Percentiles rank a stretch among this genome's conserved stretches.
phyloP scores from a whole-genome alignment of 805 yeast species.

The Yamadazyma phyllophila region DNA sequence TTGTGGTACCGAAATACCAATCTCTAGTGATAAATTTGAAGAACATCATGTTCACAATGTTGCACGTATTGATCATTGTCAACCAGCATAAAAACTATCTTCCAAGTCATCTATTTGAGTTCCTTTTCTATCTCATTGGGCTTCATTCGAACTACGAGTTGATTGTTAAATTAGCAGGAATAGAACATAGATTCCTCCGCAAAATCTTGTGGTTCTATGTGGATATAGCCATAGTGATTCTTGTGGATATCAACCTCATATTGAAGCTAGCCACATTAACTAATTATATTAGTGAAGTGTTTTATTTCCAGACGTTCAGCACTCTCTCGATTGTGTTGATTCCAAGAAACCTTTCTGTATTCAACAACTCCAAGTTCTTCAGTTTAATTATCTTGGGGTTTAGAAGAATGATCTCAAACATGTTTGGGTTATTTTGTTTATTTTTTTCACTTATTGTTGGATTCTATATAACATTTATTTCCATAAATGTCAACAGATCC shows the following conservation, averaged over 20 bases:
- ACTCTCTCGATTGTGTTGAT: conserved; percentile 47
- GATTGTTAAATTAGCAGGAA: conserved; percentile 39
- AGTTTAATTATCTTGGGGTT: conserved; percentile 51
- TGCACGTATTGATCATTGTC: conserved; percentile 23
- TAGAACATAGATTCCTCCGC: conserved; percentile 45
- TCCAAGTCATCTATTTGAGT: conserved; percentile 23
- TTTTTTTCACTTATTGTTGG: conserved; percentile 52
- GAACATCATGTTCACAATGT: conserved; percentile 20
- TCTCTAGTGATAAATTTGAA: conserved; percentile 38
- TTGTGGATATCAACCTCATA: conserved; percentile 35
- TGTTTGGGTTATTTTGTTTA: conserved; percentile 47
- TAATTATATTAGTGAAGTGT: conserved; percentile 13
- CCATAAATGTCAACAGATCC: conserved; percentile 42
- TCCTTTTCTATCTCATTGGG: conserved; percentile 43
- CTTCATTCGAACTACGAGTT: conserved; percentile 49
- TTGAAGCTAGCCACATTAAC: conserved; percentile 19
- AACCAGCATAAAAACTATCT: conserved; percentile 21
- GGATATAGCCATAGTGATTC: conserved; percentile 40
- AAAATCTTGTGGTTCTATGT: conserved; percentile 54
- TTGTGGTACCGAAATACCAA: conserved; percentile 41
- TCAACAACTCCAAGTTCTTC: conserved; percentile 52
- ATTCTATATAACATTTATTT: conserved; percentile 53
- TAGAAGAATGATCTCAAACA: conserved; percentile 49
- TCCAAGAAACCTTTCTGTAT: conserved; percentile 48
- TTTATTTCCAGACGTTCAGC: conserved; percentile 35